Base-by-base conservation (phyloP, 768 basidiomycete species). In the Pisolithus marmoratus region DNA sequence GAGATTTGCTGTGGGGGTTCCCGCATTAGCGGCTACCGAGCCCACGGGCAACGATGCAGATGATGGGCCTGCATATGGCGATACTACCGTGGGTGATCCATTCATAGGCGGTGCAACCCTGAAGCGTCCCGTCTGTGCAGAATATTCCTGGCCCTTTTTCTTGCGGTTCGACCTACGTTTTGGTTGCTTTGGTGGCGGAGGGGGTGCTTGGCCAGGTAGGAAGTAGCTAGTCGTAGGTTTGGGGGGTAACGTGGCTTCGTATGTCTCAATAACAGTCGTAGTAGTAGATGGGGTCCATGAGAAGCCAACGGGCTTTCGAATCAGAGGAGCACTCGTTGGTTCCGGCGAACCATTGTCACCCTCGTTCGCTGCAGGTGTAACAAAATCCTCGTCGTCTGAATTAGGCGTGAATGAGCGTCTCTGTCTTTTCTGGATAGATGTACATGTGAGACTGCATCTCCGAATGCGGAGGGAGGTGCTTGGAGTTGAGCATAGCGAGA, bases 261-360 rank as follows among this genome's bases (percentile, higher is more conserved):
- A 68, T 26, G 70, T 69, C 27, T 6, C 57, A 54, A 68, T 49
- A 53, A 63, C 61, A 49, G 66, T n/a, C n/a, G n/a, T 46, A 36
- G 58, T 58, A 38, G 56, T 54, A 8, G 65, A 66, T 8, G 62
- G 61, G 19, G 60, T 51, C 67, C 68, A 73, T 43, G 72, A 63
- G 58, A 84, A 84, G 20, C 71, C 83, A 37, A 85, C 66, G n/a
- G 80, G 72, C 60, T 82, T 77, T 45, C 83, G 76, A 56, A 85
- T 74, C 26, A 85, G 61, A 36, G 83, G 83, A 6, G 70, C 69
- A 14, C 48, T 60, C 54, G 63, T 64, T 41, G 76, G 77, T 38
- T 77, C 76, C 53, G 80, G 76, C 11, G 77, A 73, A 53, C 78
- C 75, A 19, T 42, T 24, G 46, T 61, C 58, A 55, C 75, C 74